Evolutionary conservation across 768 basidiomycete genomes (phyloP).

Genomic region (Pholiota microspora): DNA sequence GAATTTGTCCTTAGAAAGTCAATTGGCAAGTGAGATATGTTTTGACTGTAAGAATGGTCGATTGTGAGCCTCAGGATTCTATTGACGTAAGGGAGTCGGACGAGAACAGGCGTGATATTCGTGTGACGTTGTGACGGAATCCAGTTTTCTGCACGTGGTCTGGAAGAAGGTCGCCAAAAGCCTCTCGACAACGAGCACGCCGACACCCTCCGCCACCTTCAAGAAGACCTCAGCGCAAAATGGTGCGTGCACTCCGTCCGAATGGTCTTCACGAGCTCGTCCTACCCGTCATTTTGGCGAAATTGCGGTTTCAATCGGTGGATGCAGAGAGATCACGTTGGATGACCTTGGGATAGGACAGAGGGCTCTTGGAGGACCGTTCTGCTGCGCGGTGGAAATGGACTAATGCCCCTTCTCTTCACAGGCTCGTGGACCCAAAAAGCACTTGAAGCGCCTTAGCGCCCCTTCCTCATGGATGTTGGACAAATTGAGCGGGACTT

Average conservation of each 20-base stretch:
- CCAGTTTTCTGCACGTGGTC: slow-evolving; percentile 35
- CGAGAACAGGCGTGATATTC: neutral
- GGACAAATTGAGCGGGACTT: slow-evolving; percentile 95
- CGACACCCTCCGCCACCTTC: slow-evolving; percentile 45
- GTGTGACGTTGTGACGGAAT: slow-evolving; percentile 14
- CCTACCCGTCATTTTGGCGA: slow-evolving; percentile 15
- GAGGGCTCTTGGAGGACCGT: slow-evolving; percentile 19
- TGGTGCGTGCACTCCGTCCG: slow-evolving; percentile 39
- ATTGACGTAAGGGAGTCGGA: slow-evolving; percentile 3
- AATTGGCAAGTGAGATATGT: no score
- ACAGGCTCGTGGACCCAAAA: slow-evolving; percentile 97
- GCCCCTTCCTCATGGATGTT: slow-evolving; percentile 99
- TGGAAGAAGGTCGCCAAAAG: slow-evolving; percentile 27
- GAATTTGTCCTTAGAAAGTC: neutral
- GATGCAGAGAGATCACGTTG: slow-evolving; percentile 33
- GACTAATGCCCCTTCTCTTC: slow-evolving; percentile 25
- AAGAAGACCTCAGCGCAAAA: slow-evolving; percentile 40
- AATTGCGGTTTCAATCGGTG: slow-evolving; percentile 29
- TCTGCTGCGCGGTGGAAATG: slow-evolving; percentile 7
- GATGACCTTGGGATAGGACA: slow-evolving; percentile 35
- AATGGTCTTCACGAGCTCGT: slow-evolving; percentile 20
- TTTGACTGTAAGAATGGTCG: no score
- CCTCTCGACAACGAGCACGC: slow-evolving; percentile 40
- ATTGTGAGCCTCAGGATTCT: no score
- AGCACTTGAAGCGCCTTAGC: slow-evolving; percentile 96